These are phyloP conservation scores for Penicillium egyptiacum DNA, from an alignment of 495 filamentous ascomycete species.

Conservation along the genomic window DNA sequence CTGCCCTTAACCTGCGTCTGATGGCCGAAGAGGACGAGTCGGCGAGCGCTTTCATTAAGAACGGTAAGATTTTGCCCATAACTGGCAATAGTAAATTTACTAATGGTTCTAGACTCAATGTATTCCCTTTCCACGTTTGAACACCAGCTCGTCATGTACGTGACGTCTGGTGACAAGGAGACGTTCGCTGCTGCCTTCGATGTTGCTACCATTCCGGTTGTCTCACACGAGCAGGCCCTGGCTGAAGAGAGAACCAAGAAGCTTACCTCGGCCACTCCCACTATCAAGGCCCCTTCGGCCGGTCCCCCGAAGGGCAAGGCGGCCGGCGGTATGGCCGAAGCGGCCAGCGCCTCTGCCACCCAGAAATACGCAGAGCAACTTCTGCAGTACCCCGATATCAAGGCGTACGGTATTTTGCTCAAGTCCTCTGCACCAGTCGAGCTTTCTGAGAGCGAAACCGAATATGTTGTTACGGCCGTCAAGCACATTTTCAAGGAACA, in stretches of 20 bases:
- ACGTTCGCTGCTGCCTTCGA: constrained; percentile 88
- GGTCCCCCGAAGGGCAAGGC: constrained; percentile 74
- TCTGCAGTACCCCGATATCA: constrained; percentile 85
- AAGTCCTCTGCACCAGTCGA: constrained; percentile 86
- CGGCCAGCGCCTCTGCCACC: constrained; percentile 70
- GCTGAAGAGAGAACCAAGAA: constrained; percentile 98
- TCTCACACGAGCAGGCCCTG: constrained; percentile 91
- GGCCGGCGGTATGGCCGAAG: constrained; percentile 65
- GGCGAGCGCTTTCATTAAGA: constrained; percentile 83
- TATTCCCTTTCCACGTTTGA: constrained; percentile 95
- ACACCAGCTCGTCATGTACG: constrained; percentile 96
- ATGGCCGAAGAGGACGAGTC: constrained; percentile 85
- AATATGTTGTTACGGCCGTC: constrained; percentile 90
- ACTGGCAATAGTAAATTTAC: constrained; percentile 8
- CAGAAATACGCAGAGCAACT: constrained; percentile 87
- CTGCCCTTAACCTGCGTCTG: constrained; percentile 85
- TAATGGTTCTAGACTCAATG: constrained; percentile 53
- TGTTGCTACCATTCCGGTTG: constrained; percentile 84
- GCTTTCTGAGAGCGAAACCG: constrained; percentile 93
- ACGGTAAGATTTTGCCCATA: constrained; percentile 56
- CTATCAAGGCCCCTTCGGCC: constrained; percentile 87
- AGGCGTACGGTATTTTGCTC: constrained; percentile 81
- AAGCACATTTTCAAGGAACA: constrained; percentile 99
- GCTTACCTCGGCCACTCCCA: constrained; percentile 85
- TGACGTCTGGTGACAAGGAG: constrained; percentile 82